Evolutionary conservation across 345 rosid species (phyloP).

Genomic region (Sonneratia alba): DNA sequence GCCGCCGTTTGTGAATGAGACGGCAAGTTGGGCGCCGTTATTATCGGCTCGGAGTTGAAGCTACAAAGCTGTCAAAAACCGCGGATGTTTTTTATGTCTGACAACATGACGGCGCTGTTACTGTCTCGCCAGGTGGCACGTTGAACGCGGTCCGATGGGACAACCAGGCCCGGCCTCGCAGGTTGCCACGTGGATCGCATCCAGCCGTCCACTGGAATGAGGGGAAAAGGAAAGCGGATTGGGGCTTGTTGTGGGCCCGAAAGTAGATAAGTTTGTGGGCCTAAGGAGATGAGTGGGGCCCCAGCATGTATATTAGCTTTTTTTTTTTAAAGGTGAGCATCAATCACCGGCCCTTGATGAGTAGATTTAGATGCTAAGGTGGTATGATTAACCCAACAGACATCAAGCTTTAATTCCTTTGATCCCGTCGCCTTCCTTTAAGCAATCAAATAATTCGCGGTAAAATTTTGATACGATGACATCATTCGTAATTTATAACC

Average conservation of each 20-base stretch:
- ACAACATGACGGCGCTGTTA: background rate
- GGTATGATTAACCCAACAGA: background rate
- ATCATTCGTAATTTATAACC: too few relatives aligned
- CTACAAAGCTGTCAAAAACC: background rate
- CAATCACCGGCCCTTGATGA: background rate
- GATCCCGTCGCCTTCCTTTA: too few relatives aligned
- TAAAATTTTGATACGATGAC: too few relatives aligned
- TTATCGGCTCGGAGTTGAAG: constrained; percentile 3
- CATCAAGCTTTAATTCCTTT: background rate
- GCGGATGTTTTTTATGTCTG: background rate
- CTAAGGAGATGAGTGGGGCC: background rate
- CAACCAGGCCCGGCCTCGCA: background rate
- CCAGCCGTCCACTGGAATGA: background rate
- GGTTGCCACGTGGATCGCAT: background rate
- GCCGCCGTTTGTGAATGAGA: background rate
- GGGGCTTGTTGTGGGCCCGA: background rate
- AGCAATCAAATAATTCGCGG: too few relatives aligned
- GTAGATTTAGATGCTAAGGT: background rate
- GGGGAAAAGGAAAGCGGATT: too few relatives aligned
- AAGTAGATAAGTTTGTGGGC: too few relatives aligned
- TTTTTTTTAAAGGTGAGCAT: background rate
- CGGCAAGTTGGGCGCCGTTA: constrained; percentile 5
- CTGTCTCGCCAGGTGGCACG: background rate
- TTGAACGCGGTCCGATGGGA: background rate
- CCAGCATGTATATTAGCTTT: background rate